Base-by-base conservation (phyloP, 345 rosid genomes). In the Anacardium occidentale region DNA sequence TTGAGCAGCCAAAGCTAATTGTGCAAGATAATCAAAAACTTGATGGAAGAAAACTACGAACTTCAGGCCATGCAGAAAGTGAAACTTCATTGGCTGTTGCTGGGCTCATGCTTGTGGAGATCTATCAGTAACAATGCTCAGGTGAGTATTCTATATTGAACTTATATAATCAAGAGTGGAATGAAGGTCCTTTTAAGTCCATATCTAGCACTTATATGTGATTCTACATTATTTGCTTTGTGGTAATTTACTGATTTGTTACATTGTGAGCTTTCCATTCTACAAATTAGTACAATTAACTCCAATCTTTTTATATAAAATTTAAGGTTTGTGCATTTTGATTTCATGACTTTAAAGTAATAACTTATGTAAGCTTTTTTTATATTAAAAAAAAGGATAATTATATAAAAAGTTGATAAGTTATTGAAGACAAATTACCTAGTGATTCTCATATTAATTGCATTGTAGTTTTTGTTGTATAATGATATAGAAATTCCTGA, bases 91-190 rank as follows among this genome's bases (percentile, higher is more conserved):
- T 90, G 70, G 86, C 90, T 75, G 93, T 94, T 77, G 91, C 98
- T 69, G 97, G 98, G 60, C 90, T 77, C 98, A 94, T 84, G 97
- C 98, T 40, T 94, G 98, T 68, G 98, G 98, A 21, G 96, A 94
- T 88, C 93, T 91, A 62, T 91, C 97, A 22, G 93, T 90, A 69
- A 90, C 93, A 58, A 94, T 94, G 96, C 87, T 94, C 66, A 83
- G 78, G 97, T 90, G 32, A n/a, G n/a, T n/a, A n/a, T n/a, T n/a
- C n/a, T n/a, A n/a, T n/a, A n/a, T n/a, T n/a, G n/a, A n/a, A n/a
- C n/a, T n/a, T n/a, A n/a, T n/a, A n/a, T n/a, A n/a, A n/a, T n/a
- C n/a, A n/a, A n/a, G n/a, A n/a, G n/a, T n/a, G n/a, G n/a, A n/a
- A n/a, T n/a, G n/a, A n/a, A n/a, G n/a, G n/a, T n/a, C n/a, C n/a